phyloP scores from a whole-genome alignment of 2,329 filamentous ascomycete species.

The Alternaria postmessia region DNA sequence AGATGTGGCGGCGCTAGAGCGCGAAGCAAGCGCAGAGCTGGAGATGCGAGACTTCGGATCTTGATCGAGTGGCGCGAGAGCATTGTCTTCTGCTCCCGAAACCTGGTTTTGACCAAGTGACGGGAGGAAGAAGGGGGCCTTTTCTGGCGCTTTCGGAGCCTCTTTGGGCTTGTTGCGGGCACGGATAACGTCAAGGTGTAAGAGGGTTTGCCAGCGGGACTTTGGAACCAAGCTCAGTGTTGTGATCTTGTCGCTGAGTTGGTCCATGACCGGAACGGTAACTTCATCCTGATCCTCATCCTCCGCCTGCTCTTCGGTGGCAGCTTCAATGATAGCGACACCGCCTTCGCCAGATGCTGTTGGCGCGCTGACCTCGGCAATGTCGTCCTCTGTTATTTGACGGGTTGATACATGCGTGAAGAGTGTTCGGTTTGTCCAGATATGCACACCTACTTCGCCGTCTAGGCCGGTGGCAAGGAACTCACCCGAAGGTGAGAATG shows the following conservation, averaged over 20 bases:
- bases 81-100: slow-evolving; percentile 21
- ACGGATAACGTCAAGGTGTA: slow-evolving; percentile 90
- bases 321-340: slow-evolving; percentile 76
- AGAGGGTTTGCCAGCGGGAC: slow-evolving; percentile 90
- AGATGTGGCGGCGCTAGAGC: slow-evolving; percentile 37
- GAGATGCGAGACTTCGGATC: slow-evolving; percentile 44
- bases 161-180: slow-evolving; percentile 94
- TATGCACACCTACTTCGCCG: slow-evolving; percentile 83
- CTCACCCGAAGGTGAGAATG: slow-evolving; percentile 90
- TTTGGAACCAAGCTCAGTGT: slow-evolving; percentile 90
- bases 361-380: slow-evolving; percentile 71
- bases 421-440: slow-evolving; percentile 94
- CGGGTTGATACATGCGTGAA: slow-evolving; percentile 89
- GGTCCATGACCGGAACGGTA: slow-evolving; percentile 67
- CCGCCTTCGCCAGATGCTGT: slow-evolving; percentile 85
- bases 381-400: slow-evolving; percentile 80
- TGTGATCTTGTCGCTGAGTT: slow-evolving; percentile 82
- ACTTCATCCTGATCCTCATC: slow-evolving; percentile 56
- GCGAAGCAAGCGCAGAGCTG: slow-evolving; percentile 43
- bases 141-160: slow-evolving; percentile 88
- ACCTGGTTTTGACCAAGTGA: slow-evolving; percentile 59
- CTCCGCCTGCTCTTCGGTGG: slow-evolving; percentile 65
- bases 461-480: slow-evolving; percentile 91
- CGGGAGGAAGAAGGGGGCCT: slow-evolving; percentile 94
- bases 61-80: slow-evolving; percentile 21